Evolutionary conservation across 192 early-diverging fungal genomes (phyloP).

Genomic region (Chytriomyces sp.): DNA sequence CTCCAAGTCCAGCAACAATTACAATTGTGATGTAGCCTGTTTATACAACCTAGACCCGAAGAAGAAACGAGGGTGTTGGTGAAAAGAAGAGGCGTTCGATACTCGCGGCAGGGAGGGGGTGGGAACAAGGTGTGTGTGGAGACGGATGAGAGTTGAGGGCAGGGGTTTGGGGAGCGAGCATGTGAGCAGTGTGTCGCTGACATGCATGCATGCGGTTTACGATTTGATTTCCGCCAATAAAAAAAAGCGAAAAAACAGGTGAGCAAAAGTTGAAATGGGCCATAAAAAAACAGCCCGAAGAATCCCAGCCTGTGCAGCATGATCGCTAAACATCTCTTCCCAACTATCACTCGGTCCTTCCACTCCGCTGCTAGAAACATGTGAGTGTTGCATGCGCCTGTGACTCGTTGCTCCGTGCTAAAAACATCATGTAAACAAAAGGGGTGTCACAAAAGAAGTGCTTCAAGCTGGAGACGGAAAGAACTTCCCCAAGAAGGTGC

Average conservation of each 20-base stretch:
- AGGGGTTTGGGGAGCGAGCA: neutral
- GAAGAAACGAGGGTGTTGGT: constrained; percentile 21
- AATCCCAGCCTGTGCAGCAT: neutral
- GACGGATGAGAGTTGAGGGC: neutral
- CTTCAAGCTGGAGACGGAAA: constrained; percentile 55
- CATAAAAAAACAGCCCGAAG: neutral
- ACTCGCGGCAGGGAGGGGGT: neutral
- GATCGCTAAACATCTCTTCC: neutral
- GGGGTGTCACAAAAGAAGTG: constrained; percentile 60
- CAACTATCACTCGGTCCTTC: constrained; percentile 4
- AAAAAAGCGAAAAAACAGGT: constrained; percentile 1
- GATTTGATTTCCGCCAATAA: neutral
- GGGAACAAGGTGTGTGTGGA: neutral
- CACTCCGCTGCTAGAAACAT: constrained; percentile 13
- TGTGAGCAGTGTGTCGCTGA: neutral
- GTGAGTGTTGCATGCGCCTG: no score
- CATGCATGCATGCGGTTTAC: neutral
- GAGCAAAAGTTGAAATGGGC: neutral
- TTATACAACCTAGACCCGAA: constrained; percentile 18
- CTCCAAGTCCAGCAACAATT: neutral
- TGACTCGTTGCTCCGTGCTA: no score
- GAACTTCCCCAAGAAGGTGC: constrained; percentile 61
- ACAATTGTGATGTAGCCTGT: constrained; percentile 4
- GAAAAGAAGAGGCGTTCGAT: constrained; percentile 22
- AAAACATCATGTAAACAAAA: no score